A percentile compares a stretch with the other conserved stretches of the same genome.
phyloP scores from a whole-genome alignment of 2,329 filamentous ascomycete genomes.

The Hypoxylon sp. region DNA sequence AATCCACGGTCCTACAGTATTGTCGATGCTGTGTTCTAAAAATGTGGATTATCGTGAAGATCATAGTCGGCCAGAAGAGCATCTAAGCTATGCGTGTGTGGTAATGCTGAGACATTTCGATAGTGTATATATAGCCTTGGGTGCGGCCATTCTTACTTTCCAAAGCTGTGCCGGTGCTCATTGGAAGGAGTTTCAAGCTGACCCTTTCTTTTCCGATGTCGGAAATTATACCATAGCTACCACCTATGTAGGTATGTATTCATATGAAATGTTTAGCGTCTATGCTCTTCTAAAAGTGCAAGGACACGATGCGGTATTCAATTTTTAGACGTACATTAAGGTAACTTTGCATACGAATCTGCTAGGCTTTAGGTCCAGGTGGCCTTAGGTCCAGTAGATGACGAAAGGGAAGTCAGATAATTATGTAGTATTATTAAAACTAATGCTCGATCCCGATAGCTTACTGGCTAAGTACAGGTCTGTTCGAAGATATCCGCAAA shows the following conservation, averaged over 20 bases:
- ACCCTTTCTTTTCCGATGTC: not conserved
- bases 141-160: not conserved
- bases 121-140: not conserved
- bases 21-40: no score
- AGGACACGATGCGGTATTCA: no score
- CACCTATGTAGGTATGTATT: not conserved
- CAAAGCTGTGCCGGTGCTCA: not conserved
- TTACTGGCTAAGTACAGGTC: no score
- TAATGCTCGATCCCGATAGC: not conserved
- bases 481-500: constrained; percentile 20
- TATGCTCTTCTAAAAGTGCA: not conserved
- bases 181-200: not conserved
- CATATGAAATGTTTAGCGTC: not conserved
- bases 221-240: not conserved
- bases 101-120: no score
- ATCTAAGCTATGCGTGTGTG: no score
- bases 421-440: no score
- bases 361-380: not conserved
- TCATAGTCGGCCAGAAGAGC: no score
- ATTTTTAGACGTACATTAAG: no score
- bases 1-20: no score
- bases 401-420: not conserved
- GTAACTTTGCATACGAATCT: no score
- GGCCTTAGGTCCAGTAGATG: no score
- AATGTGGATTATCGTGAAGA: no score